Conservation (phyloP, 2,329 filamentous ascomycete genomes). For the Myriosclerotinia duriaeana region DNA sequence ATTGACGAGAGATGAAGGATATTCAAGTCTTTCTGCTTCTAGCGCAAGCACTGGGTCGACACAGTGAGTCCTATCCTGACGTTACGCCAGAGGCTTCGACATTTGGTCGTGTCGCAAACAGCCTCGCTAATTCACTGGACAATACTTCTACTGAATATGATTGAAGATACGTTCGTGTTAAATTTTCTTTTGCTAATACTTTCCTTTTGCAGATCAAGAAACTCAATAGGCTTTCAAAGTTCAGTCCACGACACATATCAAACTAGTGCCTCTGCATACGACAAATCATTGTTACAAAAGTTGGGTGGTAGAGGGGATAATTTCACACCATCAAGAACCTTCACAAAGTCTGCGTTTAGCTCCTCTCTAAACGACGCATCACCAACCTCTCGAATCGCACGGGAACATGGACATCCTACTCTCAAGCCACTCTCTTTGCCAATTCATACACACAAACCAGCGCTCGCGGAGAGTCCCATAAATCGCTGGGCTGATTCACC, state of each 20-base stretch:
- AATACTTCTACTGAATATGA: constrained; percentile 4
- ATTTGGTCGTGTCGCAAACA: not conserved
- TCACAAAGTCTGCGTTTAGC: constrained; percentile 37
- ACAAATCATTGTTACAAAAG: constrained; percentile 43
- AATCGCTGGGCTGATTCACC: constrained; percentile 39
- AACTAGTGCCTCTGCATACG: constrained; percentile 42
- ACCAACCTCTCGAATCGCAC: constrained; percentile 39
- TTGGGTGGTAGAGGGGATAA: constrained; percentile 40
- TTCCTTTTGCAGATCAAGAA: constrained; percentile 31
- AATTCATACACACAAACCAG: constrained; percentile 36
- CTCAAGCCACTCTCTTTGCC: constrained; percentile 42
- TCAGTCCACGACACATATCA: constrained; percentile 41
- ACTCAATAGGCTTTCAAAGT: constrained; percentile 38
- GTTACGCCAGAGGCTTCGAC: not conserved
- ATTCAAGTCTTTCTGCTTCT: constrained; percentile 41
- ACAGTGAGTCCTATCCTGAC: constrained; percentile 35
- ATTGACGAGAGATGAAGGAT: constrained; percentile 40
- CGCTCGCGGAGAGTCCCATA: constrained; percentile 37
- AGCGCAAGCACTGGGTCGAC: constrained; percentile 39
- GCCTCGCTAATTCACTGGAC: constrained; percentile 9
- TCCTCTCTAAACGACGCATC: constrained; percentile 40
- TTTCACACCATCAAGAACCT: constrained; percentile 39
- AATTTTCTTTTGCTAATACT: constrained; percentile 22
- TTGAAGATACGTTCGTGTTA: not conserved
- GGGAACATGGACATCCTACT: constrained; percentile 37